Conservation (phyloP, 306 rosid species). For the Vigna radiata region DNA sequence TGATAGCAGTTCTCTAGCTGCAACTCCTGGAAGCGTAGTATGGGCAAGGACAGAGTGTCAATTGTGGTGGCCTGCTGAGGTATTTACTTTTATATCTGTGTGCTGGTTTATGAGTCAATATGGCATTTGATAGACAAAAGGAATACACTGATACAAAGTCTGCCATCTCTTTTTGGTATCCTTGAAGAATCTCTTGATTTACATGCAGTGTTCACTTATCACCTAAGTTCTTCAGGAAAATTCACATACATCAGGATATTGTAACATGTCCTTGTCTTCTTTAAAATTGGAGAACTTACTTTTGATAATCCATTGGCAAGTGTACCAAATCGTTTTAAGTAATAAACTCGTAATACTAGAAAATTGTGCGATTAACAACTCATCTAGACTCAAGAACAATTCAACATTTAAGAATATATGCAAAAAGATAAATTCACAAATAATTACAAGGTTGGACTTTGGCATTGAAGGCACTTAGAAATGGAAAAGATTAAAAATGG, state of each 20-base stretch:
- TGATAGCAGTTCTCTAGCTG: slow-evolving; percentile 49
- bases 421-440: too few relatives aligned
- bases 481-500: too few relatives aligned
- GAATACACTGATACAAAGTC: not conserved
- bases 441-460: too few relatives aligned
- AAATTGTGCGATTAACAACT: too few relatives aligned
- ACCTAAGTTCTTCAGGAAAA: slow-evolving; percentile 31
- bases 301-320: too few relatives aligned
- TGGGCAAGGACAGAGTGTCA: slow-evolving; percentile 57
- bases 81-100: slow-evolving; percentile 33
- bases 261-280: slow-evolving; percentile 6
- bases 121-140: slow-evolving; percentile 13
- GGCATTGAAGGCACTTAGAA: too few relatives aligned
- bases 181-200: slow-evolving; percentile 33
- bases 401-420: too few relatives aligned
- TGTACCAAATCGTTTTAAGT: too few relatives aligned
- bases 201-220: not conserved
- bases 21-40: slow-evolving; percentile 60
- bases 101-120: slow-evolving; percentile 33
- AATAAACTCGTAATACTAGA: too few relatives aligned
- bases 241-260: slow-evolving; percentile 18
- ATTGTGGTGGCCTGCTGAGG: slow-evolving; percentile 78
- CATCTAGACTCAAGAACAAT: too few relatives aligned
- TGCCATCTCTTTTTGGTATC: not conserved
- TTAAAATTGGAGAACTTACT: slow-evolving; percentile 30